Percentiles rank a stretch among this genome's conserved stretches.
These are phyloP conservation scores for Fraxinus velutina DNA, from an alignment of 305 asterid genomes.

Conservation along the genomic window DNA sequence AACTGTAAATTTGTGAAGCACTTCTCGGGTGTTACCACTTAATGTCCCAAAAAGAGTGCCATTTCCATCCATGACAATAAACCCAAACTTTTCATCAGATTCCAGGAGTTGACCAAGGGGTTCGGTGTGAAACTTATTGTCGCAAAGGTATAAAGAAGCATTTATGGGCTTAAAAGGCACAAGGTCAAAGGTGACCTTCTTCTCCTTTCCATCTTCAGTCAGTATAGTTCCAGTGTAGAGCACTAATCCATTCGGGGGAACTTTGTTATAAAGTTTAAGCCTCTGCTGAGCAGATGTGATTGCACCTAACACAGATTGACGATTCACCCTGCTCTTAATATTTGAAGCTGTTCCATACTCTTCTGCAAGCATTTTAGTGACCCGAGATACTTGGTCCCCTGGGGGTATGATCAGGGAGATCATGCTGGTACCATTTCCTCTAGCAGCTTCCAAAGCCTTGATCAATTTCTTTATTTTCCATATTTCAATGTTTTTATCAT, in stretches of 20 bases:
- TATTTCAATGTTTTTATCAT: constrained; percentile 28
- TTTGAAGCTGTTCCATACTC: constrained; percentile 31
- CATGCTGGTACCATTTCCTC: constrained; percentile 33
- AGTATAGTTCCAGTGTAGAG: constrained; percentile 27
- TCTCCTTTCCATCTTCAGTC: constrained; percentile 32
- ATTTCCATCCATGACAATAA: constrained; percentile 56
- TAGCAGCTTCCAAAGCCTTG: constrained; percentile 24
- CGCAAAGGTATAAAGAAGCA: constrained; percentile 43
- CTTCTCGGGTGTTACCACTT: constrained; percentile 56
- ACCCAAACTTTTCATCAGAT: constrained; percentile 54
- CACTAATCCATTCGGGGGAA: constrained; percentile 27
- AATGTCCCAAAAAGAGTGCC: constrained; percentile 56
- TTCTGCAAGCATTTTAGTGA: constrained; percentile 29
- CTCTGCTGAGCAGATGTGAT: constrained; percentile 33
- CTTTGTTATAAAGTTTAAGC: constrained; percentile 27
- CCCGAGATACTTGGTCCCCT: constrained; percentile 24
- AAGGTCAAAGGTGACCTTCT: constrained; percentile 28
- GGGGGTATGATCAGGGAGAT: constrained; percentile 32
- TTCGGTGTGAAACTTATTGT: constrained; percentile 50
- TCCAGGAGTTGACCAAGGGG: constrained; percentile 48
- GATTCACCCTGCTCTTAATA: constrained; percentile 29
- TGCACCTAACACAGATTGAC: constrained; percentile 31
- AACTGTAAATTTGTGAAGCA: constrained; percentile 53
- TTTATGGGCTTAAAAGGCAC: constrained; percentile 28
- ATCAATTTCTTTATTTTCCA: constrained; percentile 30